These are phyloP conservation scores for Saccharata proteae DNA, from an alignment of 2,329 filamentous ascomycete species.

Conservation along the genomic window DNA sequence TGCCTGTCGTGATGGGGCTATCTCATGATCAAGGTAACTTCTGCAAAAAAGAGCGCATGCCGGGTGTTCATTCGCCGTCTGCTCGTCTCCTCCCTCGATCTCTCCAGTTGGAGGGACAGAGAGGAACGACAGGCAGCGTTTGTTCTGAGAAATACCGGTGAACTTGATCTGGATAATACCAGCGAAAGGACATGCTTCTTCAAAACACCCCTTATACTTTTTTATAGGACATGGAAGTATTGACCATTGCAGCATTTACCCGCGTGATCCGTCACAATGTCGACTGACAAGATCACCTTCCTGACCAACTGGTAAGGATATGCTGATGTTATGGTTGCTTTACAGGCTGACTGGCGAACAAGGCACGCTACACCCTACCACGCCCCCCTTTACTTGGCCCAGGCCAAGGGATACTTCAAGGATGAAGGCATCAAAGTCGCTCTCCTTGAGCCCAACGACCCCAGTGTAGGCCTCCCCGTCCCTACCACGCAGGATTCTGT, in stretches of 20 bases:
- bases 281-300: conserved; percentile 76
- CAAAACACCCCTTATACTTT: too few species aligned
- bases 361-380: conserved; percentile 78
- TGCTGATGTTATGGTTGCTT: conserved; percentile 5
- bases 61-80: conserved; percentile 21
- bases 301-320: conserved; percentile 64
- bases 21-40: conserved; percentile 32
- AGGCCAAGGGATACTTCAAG: conserved; percentile 62
- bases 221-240: too few species aligned
- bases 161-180: conserved; percentile 84
- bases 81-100: conserved; percentile 9
- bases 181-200: conserved; percentile 81
- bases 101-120: conserved; percentile 10
- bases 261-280: conserved; percentile 50
- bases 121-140: conserved; percentile 20
- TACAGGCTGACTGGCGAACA: too few species aligned
- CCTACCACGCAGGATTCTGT: background rate
- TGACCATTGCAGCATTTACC: conserved; percentile 37
- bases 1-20: conserved; percentile 20
- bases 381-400: conserved; percentile 63
- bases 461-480: conserved; percentile 40
- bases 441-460: conserved; percentile 66
- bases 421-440: conserved; percentile 69
- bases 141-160: conserved; percentile 65
- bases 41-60: conserved; percentile 27